Conservation (phyloP, 805 yeast genomes). For the Barnettozyma wickerhamii region DNA sequence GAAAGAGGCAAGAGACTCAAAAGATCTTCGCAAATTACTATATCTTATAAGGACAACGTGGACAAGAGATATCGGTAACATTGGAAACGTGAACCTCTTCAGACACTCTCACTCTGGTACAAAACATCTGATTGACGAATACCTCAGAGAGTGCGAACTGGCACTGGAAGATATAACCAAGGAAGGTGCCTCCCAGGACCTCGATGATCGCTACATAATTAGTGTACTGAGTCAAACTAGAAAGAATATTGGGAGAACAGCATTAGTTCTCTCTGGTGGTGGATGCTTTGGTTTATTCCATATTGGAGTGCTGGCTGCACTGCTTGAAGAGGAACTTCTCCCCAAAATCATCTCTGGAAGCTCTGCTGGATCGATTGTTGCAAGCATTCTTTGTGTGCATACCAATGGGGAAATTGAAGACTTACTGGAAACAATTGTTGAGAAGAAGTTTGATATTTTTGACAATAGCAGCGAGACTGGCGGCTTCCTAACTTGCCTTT, state of each 20-base stretch:
- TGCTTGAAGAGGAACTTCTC: slow-evolving; percentile 66
- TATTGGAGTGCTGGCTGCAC: slow-evolving; percentile 82
- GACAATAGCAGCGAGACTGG: slow-evolving; percentile 34
- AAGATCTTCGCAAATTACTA: slow-evolving; percentile 58
- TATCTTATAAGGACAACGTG: slow-evolving; percentile 81
- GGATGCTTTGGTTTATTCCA: slow-evolving; percentile 91
- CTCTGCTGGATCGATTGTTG: slow-evolving; percentile 94
- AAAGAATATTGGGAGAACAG: slow-evolving; percentile 90
- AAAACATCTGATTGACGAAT: slow-evolving; percentile 76
- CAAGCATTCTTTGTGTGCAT: slow-evolving; percentile 80
- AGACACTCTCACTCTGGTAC: slow-evolving; percentile 83
- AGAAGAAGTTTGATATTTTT: slow-evolving; percentile 48
- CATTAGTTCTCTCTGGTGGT: slow-evolving; percentile 93
- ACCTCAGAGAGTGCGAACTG: slow-evolving; percentile 70
- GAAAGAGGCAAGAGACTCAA: slow-evolving; percentile 49
- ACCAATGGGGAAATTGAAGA: slow-evolving; percentile 63
- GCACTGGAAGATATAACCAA: slow-evolving; percentile 29
- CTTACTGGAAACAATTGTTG: slow-evolving; percentile 45
- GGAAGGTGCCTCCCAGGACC: slow-evolving; percentile 19
- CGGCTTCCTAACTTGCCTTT: slow-evolving; percentile 44
- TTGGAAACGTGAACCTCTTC: slow-evolving; percentile 77
- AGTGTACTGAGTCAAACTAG: slow-evolving; percentile 84
- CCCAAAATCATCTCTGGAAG: slow-evolving; percentile 92
- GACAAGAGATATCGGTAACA: slow-evolving; percentile 80
- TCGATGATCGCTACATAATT: slow-evolving; percentile 67